Evolutionary conservation across 345 rosid species (phyloP), one percentile per base, ranked within the genome.

Genomic region (Acer campestre): DNA sequence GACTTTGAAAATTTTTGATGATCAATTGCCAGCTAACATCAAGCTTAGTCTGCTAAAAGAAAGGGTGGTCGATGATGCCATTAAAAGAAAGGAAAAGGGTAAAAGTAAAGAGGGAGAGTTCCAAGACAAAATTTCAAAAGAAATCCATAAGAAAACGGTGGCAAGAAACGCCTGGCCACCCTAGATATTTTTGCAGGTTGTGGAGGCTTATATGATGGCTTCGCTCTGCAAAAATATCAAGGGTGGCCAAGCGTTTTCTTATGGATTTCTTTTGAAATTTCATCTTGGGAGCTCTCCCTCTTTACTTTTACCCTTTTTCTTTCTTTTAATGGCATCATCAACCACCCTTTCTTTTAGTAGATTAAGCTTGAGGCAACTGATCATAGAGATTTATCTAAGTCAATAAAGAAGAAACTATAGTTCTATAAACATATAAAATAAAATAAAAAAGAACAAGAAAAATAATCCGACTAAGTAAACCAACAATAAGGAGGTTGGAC

Each of bases 221-320:
- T n/a, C n/a, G n/a, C n/a, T n/a, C n/a, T n/a, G n/a, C n/a, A n/a
- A n/a, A 91, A 73, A 89, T 42, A 6, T 42, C 9, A 0, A 42
- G 46, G 94, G 94, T 20, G 76, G 88, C 83, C 67, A 91, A 61
- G 48, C 69, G 12, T 59, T 59, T 72, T 82, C 62, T 27, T 67
- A 68, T 80, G 79, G 63, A 73, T 46, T 74, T 76, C 77, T 74
- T 81, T 81, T 42, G 78, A 82, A 16, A 17, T 22, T 53, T n/a
- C 78, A 11, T 80, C 86, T 70, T 79, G 83, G 72, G 68, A 70
- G 67, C 35, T 88, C 92, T 48, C 80, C 86, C 76, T 82, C 84
- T 80, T 76, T 87, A 64, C 86, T 51, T 75, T 95, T 95, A 12
- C 98, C 98, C 77, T 95, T 95, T 81, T 82, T 85, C 90, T 84